phyloP scores from a whole-genome alignment of 2,329 filamentous ascomycete genomes.

The Alternaria infectoria region DNA sequence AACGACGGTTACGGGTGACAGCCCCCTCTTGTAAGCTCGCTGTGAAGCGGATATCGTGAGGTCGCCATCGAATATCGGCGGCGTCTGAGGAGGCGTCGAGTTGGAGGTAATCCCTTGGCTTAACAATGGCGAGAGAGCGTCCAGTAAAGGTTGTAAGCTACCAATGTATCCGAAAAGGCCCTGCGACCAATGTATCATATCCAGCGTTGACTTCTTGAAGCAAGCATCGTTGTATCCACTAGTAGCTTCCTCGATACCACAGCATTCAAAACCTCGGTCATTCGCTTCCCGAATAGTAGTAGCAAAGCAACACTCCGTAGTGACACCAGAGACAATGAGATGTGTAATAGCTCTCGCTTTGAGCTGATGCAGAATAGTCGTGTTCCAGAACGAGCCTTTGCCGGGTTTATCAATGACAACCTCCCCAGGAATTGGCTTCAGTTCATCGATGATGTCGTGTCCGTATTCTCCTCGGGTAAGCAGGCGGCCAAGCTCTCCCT shows the following conservation, averaged over 20 bases:
- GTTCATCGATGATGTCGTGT: conserved; percentile 62
- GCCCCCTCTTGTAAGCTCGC: conserved; percentile 52
- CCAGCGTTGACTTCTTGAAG: conserved; percentile 56
- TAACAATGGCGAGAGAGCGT: conserved; percentile 29
- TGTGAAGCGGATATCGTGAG: conserved; percentile 54
- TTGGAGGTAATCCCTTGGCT: background rate
- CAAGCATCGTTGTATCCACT: conserved; percentile 56
- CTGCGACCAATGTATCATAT: conserved; percentile 59
- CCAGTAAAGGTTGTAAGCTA: conserved; percentile 51
- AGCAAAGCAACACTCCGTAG: conserved; percentile 65
- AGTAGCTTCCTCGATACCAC: conserved; percentile 54
- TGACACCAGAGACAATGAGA: conserved; percentile 63
- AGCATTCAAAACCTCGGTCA: conserved; percentile 67
- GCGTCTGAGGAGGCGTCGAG: conserved; percentile 44
- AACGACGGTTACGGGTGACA: conserved; percentile 54
- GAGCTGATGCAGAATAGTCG: conserved; percentile 59
- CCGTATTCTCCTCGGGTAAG: conserved; percentile 62
- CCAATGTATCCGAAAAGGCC: conserved; percentile 60
- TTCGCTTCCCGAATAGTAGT: conserved; percentile 64
- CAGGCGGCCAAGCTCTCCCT: conserved; percentile 60
- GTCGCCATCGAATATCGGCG: conserved; percentile 50
- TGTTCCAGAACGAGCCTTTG: conserved; percentile 66
- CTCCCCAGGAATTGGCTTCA: conserved; percentile 59
- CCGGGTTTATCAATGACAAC: conserved; percentile 65
- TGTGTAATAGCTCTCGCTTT: conserved; percentile 64